phyloP scores from a whole-genome alignment of 2,329 filamentous ascomycete species.

The Aspergillus ochraceoroseus region DNA sequence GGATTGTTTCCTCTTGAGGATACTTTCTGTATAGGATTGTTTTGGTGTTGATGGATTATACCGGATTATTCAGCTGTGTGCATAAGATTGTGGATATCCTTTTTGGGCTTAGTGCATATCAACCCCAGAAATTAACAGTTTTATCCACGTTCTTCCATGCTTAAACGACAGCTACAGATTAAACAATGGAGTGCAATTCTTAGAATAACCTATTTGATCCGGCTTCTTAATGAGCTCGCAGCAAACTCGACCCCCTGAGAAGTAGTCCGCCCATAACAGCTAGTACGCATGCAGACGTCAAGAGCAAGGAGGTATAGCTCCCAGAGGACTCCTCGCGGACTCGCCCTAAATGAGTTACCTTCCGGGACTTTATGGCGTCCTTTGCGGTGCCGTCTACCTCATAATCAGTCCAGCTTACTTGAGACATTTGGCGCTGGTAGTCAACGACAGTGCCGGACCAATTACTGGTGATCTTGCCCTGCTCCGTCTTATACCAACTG shows the following conservation, averaged over 20 bases:
- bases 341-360: constrained; percentile 27
- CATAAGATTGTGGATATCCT: too few relatives aligned
- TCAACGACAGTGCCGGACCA: constrained; percentile 52
- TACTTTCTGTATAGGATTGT: too few relatives aligned
- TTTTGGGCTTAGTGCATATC: too few relatives aligned
- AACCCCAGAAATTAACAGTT: too few relatives aligned
- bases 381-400: constrained; percentile 26
- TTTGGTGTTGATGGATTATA: too few relatives aligned
- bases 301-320: constrained; percentile 8
- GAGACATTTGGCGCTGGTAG: constrained; percentile 47
- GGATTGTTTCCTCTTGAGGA: too few relatives aligned
- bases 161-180: too few relatives aligned
- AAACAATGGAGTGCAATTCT: too few relatives aligned
- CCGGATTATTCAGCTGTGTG: too few relatives aligned
- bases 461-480: constrained; percentile 55
- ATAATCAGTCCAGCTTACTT: constrained; percentile 32
- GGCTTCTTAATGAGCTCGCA: constrained; percentile 6
- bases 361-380: constrained; percentile 22
- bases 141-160: too few relatives aligned
- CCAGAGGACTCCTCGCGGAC: constrained; percentile 20
- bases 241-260: constrained; percentile 3
- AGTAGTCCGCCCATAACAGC: constrained; percentile 9
- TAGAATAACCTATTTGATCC: too few relatives aligned
- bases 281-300: constrained; percentile 6
- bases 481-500: constrained; percentile 54